These are phyloP conservation scores for Podaxis sp. DNA, from an alignment of 768 basidiomycete genomes.

Conservation along the genomic window DNA sequence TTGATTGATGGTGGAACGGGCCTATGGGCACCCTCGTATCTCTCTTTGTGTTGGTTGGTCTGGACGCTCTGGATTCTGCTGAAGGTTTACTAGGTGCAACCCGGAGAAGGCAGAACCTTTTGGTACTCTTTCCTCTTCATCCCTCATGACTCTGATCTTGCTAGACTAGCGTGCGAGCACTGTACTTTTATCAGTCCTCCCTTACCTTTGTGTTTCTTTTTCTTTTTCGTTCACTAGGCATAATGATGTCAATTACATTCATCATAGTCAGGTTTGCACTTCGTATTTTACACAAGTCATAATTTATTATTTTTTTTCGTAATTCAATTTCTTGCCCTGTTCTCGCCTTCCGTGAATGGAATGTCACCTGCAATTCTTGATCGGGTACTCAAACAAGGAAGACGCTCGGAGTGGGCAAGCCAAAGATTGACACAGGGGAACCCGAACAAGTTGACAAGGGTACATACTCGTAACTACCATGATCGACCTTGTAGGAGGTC, in stretches of 20 bases:
- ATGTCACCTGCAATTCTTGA: not conserved
- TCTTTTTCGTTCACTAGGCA: too few species aligned
- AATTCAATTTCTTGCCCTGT: too few species aligned
- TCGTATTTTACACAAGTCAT: too few species aligned
- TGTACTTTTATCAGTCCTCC: too few species aligned
- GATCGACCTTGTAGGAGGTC: not conserved
- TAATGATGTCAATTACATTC: too few species aligned
- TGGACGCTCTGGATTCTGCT: constrained; percentile 1
- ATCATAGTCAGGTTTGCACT: too few species aligned
- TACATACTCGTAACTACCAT: not conserved
- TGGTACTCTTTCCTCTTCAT: not conserved
- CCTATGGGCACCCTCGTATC: not conserved
- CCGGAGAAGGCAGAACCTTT: not conserved
- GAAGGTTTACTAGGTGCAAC: not conserved
- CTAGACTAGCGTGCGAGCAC: not conserved
- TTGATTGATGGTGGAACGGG: constrained; percentile 16
- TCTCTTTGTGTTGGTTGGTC: not conserved
- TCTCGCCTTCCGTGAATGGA: too few species aligned
- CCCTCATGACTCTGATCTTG: not conserved
- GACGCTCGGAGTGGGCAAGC: not conserved
- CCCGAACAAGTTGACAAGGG: not conserved
- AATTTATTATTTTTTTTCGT: too few species aligned
- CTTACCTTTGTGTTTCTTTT: too few species aligned
- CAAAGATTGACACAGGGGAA: not conserved
- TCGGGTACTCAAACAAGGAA: not conserved